phyloP scores from a whole-genome alignment of 1,284 basidiomycete genomes.

The Earliella scabrosa region DNA sequence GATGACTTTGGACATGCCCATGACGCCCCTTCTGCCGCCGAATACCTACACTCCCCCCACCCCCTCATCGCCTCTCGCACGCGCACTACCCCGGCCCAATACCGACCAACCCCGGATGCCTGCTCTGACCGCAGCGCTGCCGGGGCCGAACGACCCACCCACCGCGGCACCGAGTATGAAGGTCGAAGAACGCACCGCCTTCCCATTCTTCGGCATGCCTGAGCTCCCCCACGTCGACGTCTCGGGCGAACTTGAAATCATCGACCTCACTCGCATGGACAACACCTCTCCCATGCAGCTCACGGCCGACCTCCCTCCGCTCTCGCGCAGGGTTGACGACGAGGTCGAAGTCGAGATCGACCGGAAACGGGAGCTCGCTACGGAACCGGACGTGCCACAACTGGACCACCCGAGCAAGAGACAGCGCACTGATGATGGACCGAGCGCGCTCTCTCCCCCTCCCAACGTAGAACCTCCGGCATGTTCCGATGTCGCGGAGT shows the following conservation, averaged over 20 bases:
- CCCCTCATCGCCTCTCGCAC: not conserved
- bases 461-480: not conserved
- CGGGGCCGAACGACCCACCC: not conserved
- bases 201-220: not conserved
- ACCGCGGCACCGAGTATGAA: not conserved
- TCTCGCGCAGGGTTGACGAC: not conserved
- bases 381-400: not conserved
- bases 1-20: not conserved
- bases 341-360: not conserved
- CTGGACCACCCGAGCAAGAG: conserved; percentile 7
- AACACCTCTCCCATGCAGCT: conserved; percentile 2
- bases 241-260: conserved; percentile 4
- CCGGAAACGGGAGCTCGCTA: conserved; percentile 3
- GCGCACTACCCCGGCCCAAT: not conserved
- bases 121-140: not conserved
- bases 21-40: not conserved
- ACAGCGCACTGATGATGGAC: not conserved
- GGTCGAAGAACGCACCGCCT: not conserved
- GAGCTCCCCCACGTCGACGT: not conserved
- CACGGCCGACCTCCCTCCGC: not conserved
- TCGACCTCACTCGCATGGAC: conserved; percentile 11
- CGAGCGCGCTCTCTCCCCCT: too few species aligned
- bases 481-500: too few species aligned
- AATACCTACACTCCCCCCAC: not conserved
- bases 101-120: not conserved